phyloP scores from a whole-genome alignment of 176 grass and related monocot species.

The Oryza meridionalis region DNA sequence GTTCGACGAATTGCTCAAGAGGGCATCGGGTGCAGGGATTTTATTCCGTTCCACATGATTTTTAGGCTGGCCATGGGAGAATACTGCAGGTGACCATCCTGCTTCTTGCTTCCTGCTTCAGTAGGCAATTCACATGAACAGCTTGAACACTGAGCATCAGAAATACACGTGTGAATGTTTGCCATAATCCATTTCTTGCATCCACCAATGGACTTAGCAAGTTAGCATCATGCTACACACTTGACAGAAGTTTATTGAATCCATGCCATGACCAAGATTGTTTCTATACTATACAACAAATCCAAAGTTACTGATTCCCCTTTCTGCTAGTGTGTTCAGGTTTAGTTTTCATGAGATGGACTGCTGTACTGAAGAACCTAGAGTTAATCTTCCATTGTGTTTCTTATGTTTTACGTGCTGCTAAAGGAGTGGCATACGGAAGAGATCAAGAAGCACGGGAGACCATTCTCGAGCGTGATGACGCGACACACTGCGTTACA shows the following conservation, averaged over 20 bases:
- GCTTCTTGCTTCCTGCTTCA: constrained; percentile 43
- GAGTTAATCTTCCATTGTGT: neutral
- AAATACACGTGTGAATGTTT: constrained; percentile 39
- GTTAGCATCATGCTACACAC: constrained; percentile 34
- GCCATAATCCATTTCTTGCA: constrained; percentile 39
- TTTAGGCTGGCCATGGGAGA: neutral
- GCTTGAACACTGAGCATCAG: constrained; percentile 36
- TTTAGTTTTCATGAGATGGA: constrained; percentile 33
- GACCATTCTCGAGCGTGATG: constrained; percentile 31
- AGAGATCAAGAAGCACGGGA: neutral
- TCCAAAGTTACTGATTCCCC: neutral
- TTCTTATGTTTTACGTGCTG: neutral
- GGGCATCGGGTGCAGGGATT: neutral
- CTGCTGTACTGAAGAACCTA: neutral
- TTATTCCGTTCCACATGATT: too few species aligned
- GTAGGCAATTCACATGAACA: constrained; percentile 30
- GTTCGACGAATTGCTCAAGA: too few species aligned
- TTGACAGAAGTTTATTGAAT: constrained; percentile 17
- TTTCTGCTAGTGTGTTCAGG: constrained; percentile 27
- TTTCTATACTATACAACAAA: neutral
- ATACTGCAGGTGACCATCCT: neutral
- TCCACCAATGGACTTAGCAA: constrained; percentile 28
- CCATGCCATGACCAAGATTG: neutral
- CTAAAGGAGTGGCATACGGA: neutral
- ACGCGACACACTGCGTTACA: constrained; percentile 22